Evolutionary conservation across 2,329 filamentous ascomycete species (phyloP), one percentile per base, ranked within the genome.

Genomic region (Fusarium denticulatum): DNA sequence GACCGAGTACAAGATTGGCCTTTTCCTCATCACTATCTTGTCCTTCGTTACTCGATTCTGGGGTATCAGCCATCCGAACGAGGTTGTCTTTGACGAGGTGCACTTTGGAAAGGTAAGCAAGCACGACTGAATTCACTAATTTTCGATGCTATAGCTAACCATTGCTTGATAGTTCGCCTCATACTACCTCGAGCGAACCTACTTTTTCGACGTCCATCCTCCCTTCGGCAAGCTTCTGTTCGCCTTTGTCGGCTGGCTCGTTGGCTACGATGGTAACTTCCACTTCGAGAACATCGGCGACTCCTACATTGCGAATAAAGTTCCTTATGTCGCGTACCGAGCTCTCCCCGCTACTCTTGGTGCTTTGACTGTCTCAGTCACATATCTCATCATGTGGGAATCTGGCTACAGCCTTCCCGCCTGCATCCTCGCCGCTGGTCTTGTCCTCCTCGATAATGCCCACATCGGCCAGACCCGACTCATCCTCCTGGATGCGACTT

Each of bases 181-280:
- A 15, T 92, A 91, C 81, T 99, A 99, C 83, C 92, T 99, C 78
- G 92, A 98, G 85, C 93, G 95, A 79, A 98, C 95, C 71, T 99
- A 98, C 87, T 99, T 99, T 88, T 99, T 99, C 91, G 96, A 99
- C 86, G 96, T 99, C 62, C 96, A 99, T 83, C 96, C 96, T 76
- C 96, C 96, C 22, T 97, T 99, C 79, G 96, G 94, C 83, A 99
- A 99, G 88, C 94, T 99, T 69, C 91, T 99, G 57, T 98, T 98
- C 81, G 96, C 95, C 76, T 90, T 98, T 74, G 95, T 97, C 85
- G 96, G 96, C 82, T 99, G 96, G 96, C 89, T 98, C 61, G 94
- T 98, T 60, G 96, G 96, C 80, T 99, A 97, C 83, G 94, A 98
- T 85, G 96, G 96, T 77, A 92, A 95, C 81, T 99, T 98, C 85